Evolutionary conservation across 2,329 filamentous ascomycete species (phyloP), one percentile per base, ranked within the genome.

Genomic region (Cordyceps tenuipes): DNA sequence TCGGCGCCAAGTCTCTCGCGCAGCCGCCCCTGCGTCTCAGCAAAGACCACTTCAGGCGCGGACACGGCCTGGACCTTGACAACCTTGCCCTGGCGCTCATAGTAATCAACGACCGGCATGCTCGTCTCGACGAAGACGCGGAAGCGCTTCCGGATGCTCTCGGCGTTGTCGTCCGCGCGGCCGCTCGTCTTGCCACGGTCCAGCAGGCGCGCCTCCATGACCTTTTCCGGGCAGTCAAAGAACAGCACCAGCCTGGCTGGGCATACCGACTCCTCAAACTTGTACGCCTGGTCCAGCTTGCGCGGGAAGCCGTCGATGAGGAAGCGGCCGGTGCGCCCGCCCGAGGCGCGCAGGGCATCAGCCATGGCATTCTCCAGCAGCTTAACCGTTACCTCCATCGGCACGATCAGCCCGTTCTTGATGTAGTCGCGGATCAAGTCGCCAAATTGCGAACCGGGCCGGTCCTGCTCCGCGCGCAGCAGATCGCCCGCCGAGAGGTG

Each of bases 331-430:
- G 85, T 87, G 57, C 64, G 12, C 12, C 13, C 67, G 56, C 70
- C 68, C 13, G 77, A 74, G 60, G 79, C 75, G 60, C 79, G 70
- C 57, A 96, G 83, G 13, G 83, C 80, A 9, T 82, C 84, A 60
- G 80, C 81, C 90, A 99, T 97, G 61, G 92, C 91, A 74, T 96
- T 96, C 76, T 97, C 92, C 48, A 99, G 83, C 41, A 99, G 78
- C 68, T 92, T 88, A 62, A 99, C 88, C 5, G 94, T 99, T 55
- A 97, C 91, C 75, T 97, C 93, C 90, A 96, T 96, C n/a, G 94
- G 94, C 64, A 99, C 94, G 73, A 99, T 99, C 67, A 86, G 86
- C 62, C 94, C 94, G 72, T 99, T 88, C 71, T 88, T 90, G 80
- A 99, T 99, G 78, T 94, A 92, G 67, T 88, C 83, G 72, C 88